Base-by-base conservation (phyloP, 2,329 filamentous ascomycete genomes). In the Tolypocladium amazonense region DNA sequence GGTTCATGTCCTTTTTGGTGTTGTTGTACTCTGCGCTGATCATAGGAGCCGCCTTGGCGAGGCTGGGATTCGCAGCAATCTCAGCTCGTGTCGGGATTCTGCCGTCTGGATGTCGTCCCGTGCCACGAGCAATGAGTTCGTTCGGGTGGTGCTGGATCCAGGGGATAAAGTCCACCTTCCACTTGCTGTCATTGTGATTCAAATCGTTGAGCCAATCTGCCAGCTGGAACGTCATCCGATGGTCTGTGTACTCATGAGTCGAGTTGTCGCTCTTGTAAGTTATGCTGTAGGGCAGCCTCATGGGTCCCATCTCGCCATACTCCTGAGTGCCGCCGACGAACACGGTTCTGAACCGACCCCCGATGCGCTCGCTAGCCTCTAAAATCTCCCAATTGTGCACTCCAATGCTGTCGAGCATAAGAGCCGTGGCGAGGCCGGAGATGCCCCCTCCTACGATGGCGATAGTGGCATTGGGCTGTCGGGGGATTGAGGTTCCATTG, bases 341-440 rank as follows among this genome's bases (percentile, higher is more conserved):
- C 2, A 69, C 67, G 1, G 77, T 78, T 55, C 72, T 72, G 35
- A 79, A 73, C 4, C 77, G 73, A 1, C 77, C 77, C 0, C 77
- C 77, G 1, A 77, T 60, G 4, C 75, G 68, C 2, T 72, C 65
- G 0, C 72, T 72, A 0, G 77, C 75, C 62, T 79, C 77, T 3
- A 75, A 65, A 0, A 79, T 75, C 54, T 77, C 73, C 76, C 76
- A 76, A 57, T 78, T 73, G 18, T 73, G 72, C 18, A 79, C 70
- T 0, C 76, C 75, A 3, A 77, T 74, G 8, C 74, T 76, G 30
- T 76, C 72, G 3, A 79, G 73, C 18, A 78, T 69, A 14, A 76
- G 64, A 58, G 61, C 60, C 35, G 23, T 2, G 23, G 47, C 15
- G 1, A 67, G 65, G 0, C 69, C 69, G 27, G 70, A 68, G 60